Evolutionary conservation across 345 rosid species (phyloP), one percentile per base, ranked within the genome.

Genomic region (Trapa incisa): DNA sequence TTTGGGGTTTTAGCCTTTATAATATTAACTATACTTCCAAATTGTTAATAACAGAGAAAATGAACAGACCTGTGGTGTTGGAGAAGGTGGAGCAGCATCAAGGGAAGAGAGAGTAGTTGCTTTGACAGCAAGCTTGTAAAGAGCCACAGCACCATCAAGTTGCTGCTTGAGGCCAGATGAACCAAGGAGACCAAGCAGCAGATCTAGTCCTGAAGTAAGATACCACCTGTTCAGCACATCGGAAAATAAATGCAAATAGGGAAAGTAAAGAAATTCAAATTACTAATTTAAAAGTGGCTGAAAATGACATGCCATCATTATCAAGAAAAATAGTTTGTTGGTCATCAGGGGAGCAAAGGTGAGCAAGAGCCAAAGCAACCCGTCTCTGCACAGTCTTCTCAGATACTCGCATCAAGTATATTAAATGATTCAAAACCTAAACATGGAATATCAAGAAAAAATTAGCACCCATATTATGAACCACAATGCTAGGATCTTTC

Each of bases 31-130:
- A 22, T 22, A 22, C 29, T 22, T 22, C 29, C 29, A 22, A 22
- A 22, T 22, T 22, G 29, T 22, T 22, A 22, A 22, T 22, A 22
- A 22, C 29, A 17, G 2, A 62, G 66, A 37, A 54, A 67, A 58
- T 11, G 47, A n/a, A 52, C 78, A 69, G 72, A 87, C 99, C 83
- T 91, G 91, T 71, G 88, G 96, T 41, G 96, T 94, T 72, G 99
- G 97, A 77, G 99, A 91, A 16, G 92, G 96, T 47, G 99, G 97
- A 72, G 97, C 97, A 62, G 96, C 96, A 81, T 95, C 97, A 61
- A 84, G 79, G 11, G 96, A 90, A 73, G 97, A 91, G 72, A 91
- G 97, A 72, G 89, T 70, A 78, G 70, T 85, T 16, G 97, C 83
- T 79, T 89, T 94, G 75, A 86, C 91, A 56, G 89, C 92, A 78